phyloP scores from a whole-genome alignment of 2,329 filamentous ascomycete species.

The Claviceps capensis region DNA sequence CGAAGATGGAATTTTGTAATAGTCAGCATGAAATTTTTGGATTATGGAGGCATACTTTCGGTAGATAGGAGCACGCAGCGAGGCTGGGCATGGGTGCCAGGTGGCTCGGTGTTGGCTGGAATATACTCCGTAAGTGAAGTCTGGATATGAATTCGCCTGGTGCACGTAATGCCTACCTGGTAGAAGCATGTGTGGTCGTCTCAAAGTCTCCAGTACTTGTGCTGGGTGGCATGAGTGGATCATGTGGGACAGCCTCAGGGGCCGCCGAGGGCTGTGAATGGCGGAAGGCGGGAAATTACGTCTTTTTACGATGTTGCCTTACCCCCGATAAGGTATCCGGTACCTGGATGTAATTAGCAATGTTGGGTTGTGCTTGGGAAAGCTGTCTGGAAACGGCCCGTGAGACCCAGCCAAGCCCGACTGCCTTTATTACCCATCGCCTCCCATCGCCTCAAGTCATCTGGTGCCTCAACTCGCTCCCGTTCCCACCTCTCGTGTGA shows the following conservation, averaged over 20 bases:
- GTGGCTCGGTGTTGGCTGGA: background rate
- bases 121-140: background rate
- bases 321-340: no score
- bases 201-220: no score
- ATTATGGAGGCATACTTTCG: background rate
- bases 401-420: background rate
- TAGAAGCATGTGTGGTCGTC: no score
- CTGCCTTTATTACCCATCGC: background rate
- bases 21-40: background rate
- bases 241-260: no score
- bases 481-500: background rate
- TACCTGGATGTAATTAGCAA: no score
- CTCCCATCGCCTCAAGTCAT: background rate
- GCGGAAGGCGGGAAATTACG: no score
- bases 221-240: no score
- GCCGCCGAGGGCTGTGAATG: no score
- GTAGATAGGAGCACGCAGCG: background rate
- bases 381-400: background rate
- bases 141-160: no score
- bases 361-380: no score
- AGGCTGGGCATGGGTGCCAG: background rate
- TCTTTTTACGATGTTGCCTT: no score
- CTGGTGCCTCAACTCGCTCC: background rate
- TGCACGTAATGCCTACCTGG: no score
- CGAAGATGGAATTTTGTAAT: background rate